Conservation (phyloP, 2,329 filamentous ascomycete species). For the Tolypocladium paradoxum region DNA sequence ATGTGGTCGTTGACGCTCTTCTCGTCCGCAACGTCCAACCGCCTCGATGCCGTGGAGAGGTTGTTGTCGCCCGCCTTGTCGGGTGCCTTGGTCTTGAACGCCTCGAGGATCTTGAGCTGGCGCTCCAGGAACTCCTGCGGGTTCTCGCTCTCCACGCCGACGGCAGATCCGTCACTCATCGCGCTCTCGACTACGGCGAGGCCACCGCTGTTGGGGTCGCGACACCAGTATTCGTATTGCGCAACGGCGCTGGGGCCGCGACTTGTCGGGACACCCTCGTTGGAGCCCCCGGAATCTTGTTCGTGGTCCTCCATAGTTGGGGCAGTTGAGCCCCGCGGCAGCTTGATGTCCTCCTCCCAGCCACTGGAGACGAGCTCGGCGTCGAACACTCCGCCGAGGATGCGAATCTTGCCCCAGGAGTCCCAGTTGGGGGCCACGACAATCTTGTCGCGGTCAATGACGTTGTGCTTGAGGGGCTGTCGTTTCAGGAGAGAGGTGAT, state of each 20-base stretch:
- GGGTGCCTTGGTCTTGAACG: slow-evolving; percentile 42
- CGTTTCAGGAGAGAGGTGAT: slow-evolving; percentile 76
- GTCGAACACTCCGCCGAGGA: slow-evolving; percentile 84
- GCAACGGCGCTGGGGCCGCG: slow-evolving; percentile 44
- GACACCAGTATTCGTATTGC: slow-evolving; percentile 70
- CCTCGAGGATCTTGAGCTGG: slow-evolving; percentile 68
- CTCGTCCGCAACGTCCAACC: slow-evolving; percentile 26
- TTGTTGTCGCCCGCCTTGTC: slow-evolving; percentile 26
- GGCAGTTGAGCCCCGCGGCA: slow-evolving; percentile 22
- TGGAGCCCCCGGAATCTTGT: slow-evolving; percentile 1
- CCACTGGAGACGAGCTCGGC: slow-evolving; percentile 75
- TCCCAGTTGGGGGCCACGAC: slow-evolving; percentile 96
- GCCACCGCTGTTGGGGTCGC: slow-evolving; percentile 58
- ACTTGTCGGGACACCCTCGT: background rate
- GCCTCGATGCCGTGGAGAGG: slow-evolving; percentile 11
- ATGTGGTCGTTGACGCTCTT: slow-evolving; percentile 65
- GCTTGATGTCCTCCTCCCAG: slow-evolving; percentile 77
- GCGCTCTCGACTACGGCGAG: slow-evolving; percentile 28
- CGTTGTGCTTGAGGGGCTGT: slow-evolving; percentile 74
- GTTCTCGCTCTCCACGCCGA: slow-evolving; percentile 38
- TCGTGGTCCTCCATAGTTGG: slow-evolving; percentile 13
- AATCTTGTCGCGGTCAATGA: slow-evolving; percentile 89
- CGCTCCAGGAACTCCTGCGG: slow-evolving; percentile 66
- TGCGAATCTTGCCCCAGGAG: slow-evolving; percentile 93
- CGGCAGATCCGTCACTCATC: slow-evolving; percentile 23